A percentile compares a stretch with the other conserved stretches of the same genome.
phyloP scores from a whole-genome alignment of 495 filamentous ascomycete genomes.

The Neurospora sp. region DNA sequence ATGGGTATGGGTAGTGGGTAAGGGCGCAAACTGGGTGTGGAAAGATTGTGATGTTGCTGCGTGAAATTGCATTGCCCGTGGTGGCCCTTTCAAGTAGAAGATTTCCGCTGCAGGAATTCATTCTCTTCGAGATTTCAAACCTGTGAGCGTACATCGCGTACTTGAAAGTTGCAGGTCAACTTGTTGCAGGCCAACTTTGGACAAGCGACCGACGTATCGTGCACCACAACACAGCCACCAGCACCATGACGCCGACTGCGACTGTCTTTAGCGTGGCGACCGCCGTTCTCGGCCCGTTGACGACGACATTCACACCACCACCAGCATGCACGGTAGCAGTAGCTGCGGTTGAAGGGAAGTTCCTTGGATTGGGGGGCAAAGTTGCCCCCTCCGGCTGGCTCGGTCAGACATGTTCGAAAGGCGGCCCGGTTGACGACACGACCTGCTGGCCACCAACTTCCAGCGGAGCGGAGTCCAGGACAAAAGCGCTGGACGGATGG shows the following conservation, averaged over 20 bases:
- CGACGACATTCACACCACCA: constrained; percentile 26
- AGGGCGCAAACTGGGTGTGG: background rate
- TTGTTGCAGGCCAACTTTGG: background rate
- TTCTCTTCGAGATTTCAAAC: background rate
- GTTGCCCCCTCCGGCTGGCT: constrained; percentile 10
- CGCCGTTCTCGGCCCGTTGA: constrained; percentile 25
- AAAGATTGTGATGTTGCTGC: background rate
- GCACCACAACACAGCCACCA: background rate
- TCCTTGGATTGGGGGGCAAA: constrained; percentile 10
- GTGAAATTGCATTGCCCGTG: background rate
- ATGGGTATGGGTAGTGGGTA: background rate
- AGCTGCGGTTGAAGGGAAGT: constrained; percentile 5
- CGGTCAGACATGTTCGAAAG: constrained; percentile 14
- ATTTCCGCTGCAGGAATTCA: background rate
- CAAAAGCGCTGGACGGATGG: constrained; percentile 16
- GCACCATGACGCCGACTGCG: background rate
- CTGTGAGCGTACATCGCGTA: background rate
- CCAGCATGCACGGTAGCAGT: constrained; percentile 22
- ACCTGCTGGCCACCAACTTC: constrained; percentile 23
- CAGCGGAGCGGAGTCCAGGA: constrained; percentile 7
- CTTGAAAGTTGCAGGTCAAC: background rate
- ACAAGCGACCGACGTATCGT: background rate
- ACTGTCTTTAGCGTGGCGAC: constrained; percentile 9
- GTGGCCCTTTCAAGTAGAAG: background rate
- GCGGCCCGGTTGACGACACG: constrained; percentile 14